A percentile compares a stretch with the other conserved stretches of the same genome.
Conservation (phyloP, 2,329 filamentous ascomycete species). For the Colletotrichum acutatum region DNA sequence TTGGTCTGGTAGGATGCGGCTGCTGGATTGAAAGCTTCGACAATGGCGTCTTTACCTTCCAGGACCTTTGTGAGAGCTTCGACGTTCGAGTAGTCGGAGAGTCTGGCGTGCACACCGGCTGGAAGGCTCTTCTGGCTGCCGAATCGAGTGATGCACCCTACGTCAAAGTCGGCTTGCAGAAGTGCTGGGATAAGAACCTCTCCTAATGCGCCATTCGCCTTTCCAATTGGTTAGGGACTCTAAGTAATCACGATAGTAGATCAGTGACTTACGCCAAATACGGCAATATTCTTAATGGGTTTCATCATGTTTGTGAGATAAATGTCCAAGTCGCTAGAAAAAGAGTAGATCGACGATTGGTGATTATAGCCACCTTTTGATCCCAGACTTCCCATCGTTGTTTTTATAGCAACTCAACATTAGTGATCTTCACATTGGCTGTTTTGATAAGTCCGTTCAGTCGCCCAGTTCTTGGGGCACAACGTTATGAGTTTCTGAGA, state of each 20-base stretch:
- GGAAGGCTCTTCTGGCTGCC: conserved; percentile 36
- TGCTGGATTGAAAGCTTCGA: conserved; percentile 43
- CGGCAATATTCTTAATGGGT: neutral
- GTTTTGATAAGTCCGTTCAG: neutral
- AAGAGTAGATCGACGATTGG: too few relatives aligned
- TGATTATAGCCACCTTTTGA: too few relatives aligned
- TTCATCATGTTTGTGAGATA: too few relatives aligned
- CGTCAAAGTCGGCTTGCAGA: neutral
- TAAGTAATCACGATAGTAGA: too few relatives aligned
- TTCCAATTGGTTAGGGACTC: neutral
- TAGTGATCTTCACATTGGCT: too few relatives aligned
- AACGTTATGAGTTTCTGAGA: neutral
- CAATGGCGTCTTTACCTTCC: conserved; percentile 45
- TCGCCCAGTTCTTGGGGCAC: neutral
- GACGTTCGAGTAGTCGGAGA: conserved; percentile 58
- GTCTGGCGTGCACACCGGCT: conserved; percentile 47
- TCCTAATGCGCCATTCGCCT: conserved; percentile 13
- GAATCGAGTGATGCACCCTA: neutral
- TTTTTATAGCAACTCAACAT: neutral
- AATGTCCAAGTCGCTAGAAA: too few relatives aligned
- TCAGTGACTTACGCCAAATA: conserved; percentile 13
- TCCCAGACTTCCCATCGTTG: too few relatives aligned
- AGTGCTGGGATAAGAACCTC: conserved; percentile 11
- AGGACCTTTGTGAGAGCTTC: conserved; percentile 42
- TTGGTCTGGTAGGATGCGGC: conserved; percentile 35